Base-by-base conservation (phyloP, 1,139 yeast species). In the Zhuliangozyma blackwelliae region DNA sequence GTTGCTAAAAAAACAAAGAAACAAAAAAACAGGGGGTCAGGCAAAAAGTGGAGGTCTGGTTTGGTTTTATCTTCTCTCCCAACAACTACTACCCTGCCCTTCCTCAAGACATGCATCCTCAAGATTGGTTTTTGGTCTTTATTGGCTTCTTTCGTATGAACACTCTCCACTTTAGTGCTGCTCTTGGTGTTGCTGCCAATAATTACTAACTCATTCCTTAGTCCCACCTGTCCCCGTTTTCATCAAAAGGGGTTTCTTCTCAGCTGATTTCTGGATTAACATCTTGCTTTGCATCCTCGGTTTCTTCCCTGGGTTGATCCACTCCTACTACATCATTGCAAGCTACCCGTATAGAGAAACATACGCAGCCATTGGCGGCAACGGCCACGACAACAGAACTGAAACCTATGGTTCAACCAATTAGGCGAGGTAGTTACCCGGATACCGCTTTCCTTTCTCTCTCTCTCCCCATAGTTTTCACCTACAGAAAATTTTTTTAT, bases 141-240 rank as follows among this genome's bases (percentile, higher is more conserved):
- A 57, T 87, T 40, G 90, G 95, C n/a, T 74, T 87, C 44, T 78
- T 87, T 53, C 53, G 59, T 54, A 54, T 25, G 57, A 51, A 34
- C 25, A 7, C 23, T 3, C 23, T 12, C 31, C 20, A 16, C 16
- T 16, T 4, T 16, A 4, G 16, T 16, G 16, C 16, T 41, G 48
- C 37, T 39, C 4, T 4, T 16, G 16, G 16, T 16, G 16, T 4
- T 41, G 48, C 37, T 39, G 40, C 9, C 8, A 9, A 25, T 19
- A 27, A 19, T 27, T 33, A 33, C 29, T 31, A 19, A 28, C 28
- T 10, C 7, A 3, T 20, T 26, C 8, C 29, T 5, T 8, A 53
- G 54, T 86, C 36, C 96, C 96, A 5, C 95, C 95, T 5, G 64
- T 87, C 26, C 90, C 95, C 9, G 96, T 88, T 23, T 73, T 82